These are phyloP conservation scores for Aspergillus sp. DNA, from an alignment of 2,329 filamentous ascomycete species.

Conservation along the genomic window DNA sequence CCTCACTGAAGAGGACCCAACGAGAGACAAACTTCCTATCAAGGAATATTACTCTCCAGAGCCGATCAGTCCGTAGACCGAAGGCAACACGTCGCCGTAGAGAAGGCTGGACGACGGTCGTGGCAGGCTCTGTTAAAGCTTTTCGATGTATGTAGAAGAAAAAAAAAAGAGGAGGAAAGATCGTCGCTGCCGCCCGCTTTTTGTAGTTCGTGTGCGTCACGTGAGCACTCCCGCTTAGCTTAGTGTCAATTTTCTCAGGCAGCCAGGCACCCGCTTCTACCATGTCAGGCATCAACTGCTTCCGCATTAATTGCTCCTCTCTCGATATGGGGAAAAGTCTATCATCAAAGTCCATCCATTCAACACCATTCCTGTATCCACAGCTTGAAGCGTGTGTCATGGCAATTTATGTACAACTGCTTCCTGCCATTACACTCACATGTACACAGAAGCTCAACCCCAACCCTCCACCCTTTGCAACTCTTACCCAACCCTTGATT, in stretches of 20 bases:
- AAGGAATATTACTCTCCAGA: conserved; percentile 64
- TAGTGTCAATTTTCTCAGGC: conserved; percentile 11
- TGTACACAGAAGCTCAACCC: not conserved
- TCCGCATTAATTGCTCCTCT: no score
- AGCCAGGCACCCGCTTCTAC: conserved; percentile 7
- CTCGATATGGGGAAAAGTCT: not conserved
- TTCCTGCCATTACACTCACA: not conserved
- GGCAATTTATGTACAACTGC: not conserved
- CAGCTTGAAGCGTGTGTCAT: not conserved
- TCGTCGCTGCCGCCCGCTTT: conserved; percentile 14
- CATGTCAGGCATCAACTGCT: not conserved
- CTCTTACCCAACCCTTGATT: not conserved
- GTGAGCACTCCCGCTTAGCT: conserved; percentile 30
- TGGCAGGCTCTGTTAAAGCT: conserved; percentile 68
- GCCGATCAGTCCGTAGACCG: conserved; percentile 58
- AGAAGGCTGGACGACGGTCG: conserved; percentile 63
- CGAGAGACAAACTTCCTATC: conserved; percentile 72
- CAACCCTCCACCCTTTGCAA: not conserved
- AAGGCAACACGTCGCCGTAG: conserved; percentile 70
- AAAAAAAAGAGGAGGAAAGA: conserved; percentile 26
- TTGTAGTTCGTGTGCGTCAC: conserved; percentile 35
- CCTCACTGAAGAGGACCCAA: conserved; percentile 70
- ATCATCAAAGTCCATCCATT: not conserved
- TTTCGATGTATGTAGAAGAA: conserved; percentile 56
- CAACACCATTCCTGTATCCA: not conserved